Conservation (phyloP, 2,329 filamentous ascomycete species). For the Teratosphaeria zuluensis region DNA sequence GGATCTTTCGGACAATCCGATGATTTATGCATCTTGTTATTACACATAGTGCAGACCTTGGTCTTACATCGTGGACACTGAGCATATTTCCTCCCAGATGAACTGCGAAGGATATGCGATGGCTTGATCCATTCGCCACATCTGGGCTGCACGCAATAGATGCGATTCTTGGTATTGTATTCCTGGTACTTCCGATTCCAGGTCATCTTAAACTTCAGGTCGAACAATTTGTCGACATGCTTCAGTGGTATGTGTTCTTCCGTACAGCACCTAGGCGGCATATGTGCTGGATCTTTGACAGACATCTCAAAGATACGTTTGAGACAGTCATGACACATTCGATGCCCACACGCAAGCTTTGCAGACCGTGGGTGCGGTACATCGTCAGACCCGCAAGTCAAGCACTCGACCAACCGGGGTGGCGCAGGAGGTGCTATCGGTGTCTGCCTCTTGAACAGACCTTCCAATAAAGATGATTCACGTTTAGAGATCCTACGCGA, state of each 20-base stretch:
- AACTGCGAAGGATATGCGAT: slow-evolving; percentile 51
- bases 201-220: slow-evolving; percentile 60
- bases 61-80: slow-evolving; percentile 62
- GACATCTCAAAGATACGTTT: slow-evolving; percentile 66
- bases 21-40: slow-evolving; percentile 61
- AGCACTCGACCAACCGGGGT: slow-evolving; percentile 47
- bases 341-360: slow-evolving; percentile 67
- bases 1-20: slow-evolving; percentile 63
- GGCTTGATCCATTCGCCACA: slow-evolving; percentile 78
- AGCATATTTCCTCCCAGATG: slow-evolving; percentile 50
- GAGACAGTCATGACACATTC: slow-evolving; percentile 71
- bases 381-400: slow-evolving; percentile 61
- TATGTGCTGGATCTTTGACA: slow-evolving; percentile 64
- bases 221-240: slow-evolving; percentile 67
- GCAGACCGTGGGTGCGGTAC: slow-evolving; percentile 53
- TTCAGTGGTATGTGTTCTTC: slow-evolving; percentile 62
- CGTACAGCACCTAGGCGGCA: slow-evolving; percentile 78
- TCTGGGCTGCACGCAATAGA: slow-evolving; percentile 64
- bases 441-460: slow-evolving; percentile 16
- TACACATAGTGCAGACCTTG: slow-evolving; percentile 66
- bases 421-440: slow-evolving; percentile 6
- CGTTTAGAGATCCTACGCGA: slow-evolving; percentile 12
- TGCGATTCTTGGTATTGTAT: slow-evolving; percentile 60
- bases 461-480: slow-evolving; percentile 17
- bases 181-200: slow-evolving; percentile 79